Percentiles rank a stretch among this genome's conserved stretches.
Conservation (phyloP, 352 stramenopile species). For the Phytophthora cajani region DNA sequence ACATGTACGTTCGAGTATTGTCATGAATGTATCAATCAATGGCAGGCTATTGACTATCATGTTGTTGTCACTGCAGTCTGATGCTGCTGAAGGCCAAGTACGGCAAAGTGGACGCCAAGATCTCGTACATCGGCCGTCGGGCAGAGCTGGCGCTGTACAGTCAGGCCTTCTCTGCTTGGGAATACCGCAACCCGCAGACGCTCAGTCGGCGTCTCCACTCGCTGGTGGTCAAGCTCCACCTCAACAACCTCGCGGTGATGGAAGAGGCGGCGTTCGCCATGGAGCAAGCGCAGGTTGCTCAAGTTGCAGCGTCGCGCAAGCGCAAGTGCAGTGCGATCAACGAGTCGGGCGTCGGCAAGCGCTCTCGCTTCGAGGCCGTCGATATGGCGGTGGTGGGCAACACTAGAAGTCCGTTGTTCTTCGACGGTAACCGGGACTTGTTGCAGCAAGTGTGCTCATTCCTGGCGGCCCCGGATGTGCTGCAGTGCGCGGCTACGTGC, state of each 20-base stretch:
- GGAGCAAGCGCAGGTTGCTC: constrained; percentile 14
- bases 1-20: constrained; percentile 44
- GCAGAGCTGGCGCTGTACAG: constrained; percentile 65
- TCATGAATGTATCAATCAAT: neutral
- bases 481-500: constrained; percentile 48
- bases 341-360: constrained; percentile 18
- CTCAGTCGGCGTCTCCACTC: constrained; percentile 63
- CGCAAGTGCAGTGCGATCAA: constrained; percentile 25
- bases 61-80: constrained; percentile 31
- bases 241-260: constrained; percentile 53
- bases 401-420: constrained; percentile 43
- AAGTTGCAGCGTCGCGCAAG: constrained; percentile 22
- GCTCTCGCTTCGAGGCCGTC: constrained; percentile 9
- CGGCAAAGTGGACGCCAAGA: constrained; percentile 61
- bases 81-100: constrained; percentile 73
- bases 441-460: constrained; percentile 56
- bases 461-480: constrained; percentile 37
- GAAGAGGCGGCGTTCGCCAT: constrained; percentile 46
- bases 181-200: constrained; percentile 66
- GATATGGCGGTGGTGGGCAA: neutral
- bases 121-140: constrained; percentile 66
- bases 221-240: constrained; percentile 66
- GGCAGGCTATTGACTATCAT: neutral
- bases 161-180: constrained; percentile 53
- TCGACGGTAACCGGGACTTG: constrained; percentile 54